A percentile compares a stretch with the other conserved stretches of the same genome.
phyloP scores from a whole-genome alignment of 441 rosid genomes.

The Aleurites moluccanus region DNA sequence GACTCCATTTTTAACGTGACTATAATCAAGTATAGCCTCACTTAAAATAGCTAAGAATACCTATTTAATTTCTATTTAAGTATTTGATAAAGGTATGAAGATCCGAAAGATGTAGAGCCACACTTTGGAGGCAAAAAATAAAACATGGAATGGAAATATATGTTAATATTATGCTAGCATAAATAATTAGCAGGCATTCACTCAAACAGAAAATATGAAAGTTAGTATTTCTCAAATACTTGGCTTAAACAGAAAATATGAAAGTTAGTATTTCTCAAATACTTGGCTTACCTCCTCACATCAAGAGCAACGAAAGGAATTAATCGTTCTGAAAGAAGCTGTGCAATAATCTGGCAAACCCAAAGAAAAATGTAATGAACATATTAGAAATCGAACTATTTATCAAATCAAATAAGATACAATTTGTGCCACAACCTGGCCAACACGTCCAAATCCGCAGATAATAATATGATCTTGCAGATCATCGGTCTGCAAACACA shows the following conservation, averaged over 20 bases:
- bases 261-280: background rate
- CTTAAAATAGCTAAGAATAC: background rate
- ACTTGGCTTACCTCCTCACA: slow-evolving; percentile 70
- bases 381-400: background rate
- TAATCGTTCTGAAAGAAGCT: slow-evolving; percentile 95
- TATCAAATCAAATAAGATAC: slow-evolving; percentile 14
- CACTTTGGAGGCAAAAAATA: background rate
- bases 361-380: slow-evolving; percentile 21
- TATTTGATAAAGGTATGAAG: slow-evolving; percentile 6
- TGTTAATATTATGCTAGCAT: background rate
- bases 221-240: background rate
- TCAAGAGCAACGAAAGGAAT: slow-evolving; percentile 99
- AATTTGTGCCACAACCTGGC: slow-evolving; percentile 61
- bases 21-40: background rate
- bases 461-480: slow-evolving; percentile 93
- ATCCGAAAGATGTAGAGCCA: background rate
- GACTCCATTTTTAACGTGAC: background rate
- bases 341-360: slow-evolving; percentile 81
- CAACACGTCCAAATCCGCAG: slow-evolving; percentile 98
- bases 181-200: background rate
- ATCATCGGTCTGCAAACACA: slow-evolving; percentile 84
- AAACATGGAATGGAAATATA: background rate
- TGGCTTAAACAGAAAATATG: slow-evolving; percentile 32
- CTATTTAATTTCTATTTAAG: background rate
- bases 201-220: background rate